phyloP scores from a whole-genome alignment of 148 eudicot species.

The Talinum fruticosum region DNA sequence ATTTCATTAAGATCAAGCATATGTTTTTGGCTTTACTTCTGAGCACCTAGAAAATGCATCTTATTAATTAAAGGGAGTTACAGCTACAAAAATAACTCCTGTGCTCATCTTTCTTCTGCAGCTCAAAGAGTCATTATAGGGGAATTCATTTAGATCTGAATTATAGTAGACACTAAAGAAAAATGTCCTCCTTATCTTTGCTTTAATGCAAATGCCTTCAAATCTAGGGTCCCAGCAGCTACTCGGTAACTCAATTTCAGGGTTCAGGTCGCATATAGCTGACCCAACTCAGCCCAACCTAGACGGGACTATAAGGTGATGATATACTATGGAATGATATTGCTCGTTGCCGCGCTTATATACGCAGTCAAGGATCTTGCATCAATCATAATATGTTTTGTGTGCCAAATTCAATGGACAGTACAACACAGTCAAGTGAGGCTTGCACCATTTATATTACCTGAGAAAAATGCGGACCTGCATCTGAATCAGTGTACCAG shows the following conservation, averaged over 20 bases:
- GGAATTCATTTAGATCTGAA: background rate
- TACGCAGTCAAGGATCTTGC: background rate
- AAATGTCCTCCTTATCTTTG: too few species aligned
- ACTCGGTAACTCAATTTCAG: background rate
- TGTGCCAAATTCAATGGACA: background rate
- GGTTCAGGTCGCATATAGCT: background rate
- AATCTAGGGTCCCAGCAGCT: background rate
- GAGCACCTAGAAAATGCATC: background rate
- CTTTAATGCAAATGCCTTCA: background rate
- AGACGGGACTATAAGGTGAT: background rate
- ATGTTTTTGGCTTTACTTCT: background rate
- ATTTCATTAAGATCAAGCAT: background rate
- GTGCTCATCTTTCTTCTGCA: background rate
- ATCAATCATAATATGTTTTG: background rate
- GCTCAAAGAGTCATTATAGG: background rate
- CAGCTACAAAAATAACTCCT: background rate
- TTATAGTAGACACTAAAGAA: background rate
- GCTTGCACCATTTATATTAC: slow-evolving; percentile 24
- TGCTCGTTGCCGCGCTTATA: background rate
- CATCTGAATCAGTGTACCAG: slow-evolving; percentile 77
- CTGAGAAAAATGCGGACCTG: slow-evolving; percentile 81
- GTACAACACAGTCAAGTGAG: background rate
- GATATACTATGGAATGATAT: background rate
- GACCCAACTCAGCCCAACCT: too few species aligned
- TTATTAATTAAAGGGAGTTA: background rate